Evolutionary conservation across 805 yeast species (phyloP).

Genomic region (Candida bentonensis): DNA sequence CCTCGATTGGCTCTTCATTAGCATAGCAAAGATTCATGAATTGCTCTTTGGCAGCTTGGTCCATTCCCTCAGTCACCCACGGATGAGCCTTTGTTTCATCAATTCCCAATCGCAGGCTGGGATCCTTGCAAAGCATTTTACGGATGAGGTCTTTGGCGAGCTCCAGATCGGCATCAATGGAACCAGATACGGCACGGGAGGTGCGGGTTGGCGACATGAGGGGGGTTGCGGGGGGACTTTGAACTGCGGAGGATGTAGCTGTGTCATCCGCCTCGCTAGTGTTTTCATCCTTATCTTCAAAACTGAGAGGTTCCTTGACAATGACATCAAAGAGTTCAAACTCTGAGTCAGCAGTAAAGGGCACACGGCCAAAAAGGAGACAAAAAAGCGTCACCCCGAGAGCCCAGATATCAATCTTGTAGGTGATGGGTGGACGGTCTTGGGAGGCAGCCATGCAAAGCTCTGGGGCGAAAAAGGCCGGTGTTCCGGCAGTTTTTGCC

Average conservation of each 20-base stretch:
- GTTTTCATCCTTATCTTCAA: slow-evolving; percentile 7
- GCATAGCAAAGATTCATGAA: slow-evolving; percentile 17
- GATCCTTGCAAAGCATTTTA: slow-evolving; percentile 56
- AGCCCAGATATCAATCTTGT: slow-evolving; percentile 96
- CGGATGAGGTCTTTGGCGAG: slow-evolving; percentile 39
- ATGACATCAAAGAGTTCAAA: slow-evolving; percentile 77
- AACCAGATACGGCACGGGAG: not conserved
- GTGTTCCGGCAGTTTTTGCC: slow-evolving; percentile 95
- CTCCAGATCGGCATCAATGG: slow-evolving; percentile 13
- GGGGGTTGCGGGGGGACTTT: not conserved
- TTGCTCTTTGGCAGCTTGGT: slow-evolving; percentile 16
- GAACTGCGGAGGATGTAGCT: not conserved
- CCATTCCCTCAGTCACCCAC: slow-evolving; percentile 38
- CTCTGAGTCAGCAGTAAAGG: slow-evolving; percentile 78
- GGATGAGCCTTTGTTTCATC: slow-evolving; percentile 64
- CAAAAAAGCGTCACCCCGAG: slow-evolving; percentile 86
- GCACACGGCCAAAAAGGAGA: slow-evolving; percentile 72
- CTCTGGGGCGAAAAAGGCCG: slow-evolving; percentile 94
- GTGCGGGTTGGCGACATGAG: not conserved
- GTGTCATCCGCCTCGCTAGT: too few relatives aligned
- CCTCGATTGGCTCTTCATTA: slow-evolving; percentile 34
- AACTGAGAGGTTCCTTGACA: slow-evolving; percentile 38
- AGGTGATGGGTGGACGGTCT: slow-evolving; percentile 42
- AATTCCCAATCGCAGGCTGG: slow-evolving; percentile 52
- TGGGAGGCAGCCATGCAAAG: slow-evolving; percentile 45